Base-by-base conservation (phyloP, 2,329 filamentous ascomycete genomes). In the Fusarium fracticaudum region DNA sequence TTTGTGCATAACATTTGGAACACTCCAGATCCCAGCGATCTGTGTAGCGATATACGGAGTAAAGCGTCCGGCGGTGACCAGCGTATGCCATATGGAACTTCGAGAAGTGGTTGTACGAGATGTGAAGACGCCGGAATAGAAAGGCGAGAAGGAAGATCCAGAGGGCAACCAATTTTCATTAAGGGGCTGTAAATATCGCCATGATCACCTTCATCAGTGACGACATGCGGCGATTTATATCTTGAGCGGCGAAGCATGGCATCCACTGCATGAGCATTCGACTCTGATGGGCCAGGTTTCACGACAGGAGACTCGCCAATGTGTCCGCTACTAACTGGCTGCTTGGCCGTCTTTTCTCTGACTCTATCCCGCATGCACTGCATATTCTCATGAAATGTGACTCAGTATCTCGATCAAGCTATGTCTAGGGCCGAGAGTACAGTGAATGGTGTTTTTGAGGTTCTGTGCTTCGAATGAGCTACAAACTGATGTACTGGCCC, bases 101-200 rank as follows among this genome's bases (percentile, higher is more conserved):
- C 1, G 29, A 50, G 3, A 62, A n/a, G 14, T 50, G 43, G 1
- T 3, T 40, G 4, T 24, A 31, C 2, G n/a, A 61, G 12, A 20
- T n/a, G n/a, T 48, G 6, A 0, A 61, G 29, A 12, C 61, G 61
- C 61, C 61, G 48, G 6, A 48, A 0, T 2, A 61, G 1, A 10
- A 37, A 7, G 0, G 22, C 1, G 4, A 61, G 8, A 1, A 33
- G 1, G 0, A 40, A 14, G 5, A 48, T 9, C 35, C 20, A 35
- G 6, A 31, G 12, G 12, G 4, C 10, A 7, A 64, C 2, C 54
- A 48, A 38, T 2, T 13, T 31, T 1, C 15, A 35, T 8, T 3
- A 4, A 10, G 4, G 8, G 1, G n/a, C 3, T 13, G 12, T 0
- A 4, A 20, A 45, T 20, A 8, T 13, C 5, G 6, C 44, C 17